Evolutionary conservation across 805 yeast genomes (phyloP).

Genomic region (Ogataea haglerorum): DNA sequence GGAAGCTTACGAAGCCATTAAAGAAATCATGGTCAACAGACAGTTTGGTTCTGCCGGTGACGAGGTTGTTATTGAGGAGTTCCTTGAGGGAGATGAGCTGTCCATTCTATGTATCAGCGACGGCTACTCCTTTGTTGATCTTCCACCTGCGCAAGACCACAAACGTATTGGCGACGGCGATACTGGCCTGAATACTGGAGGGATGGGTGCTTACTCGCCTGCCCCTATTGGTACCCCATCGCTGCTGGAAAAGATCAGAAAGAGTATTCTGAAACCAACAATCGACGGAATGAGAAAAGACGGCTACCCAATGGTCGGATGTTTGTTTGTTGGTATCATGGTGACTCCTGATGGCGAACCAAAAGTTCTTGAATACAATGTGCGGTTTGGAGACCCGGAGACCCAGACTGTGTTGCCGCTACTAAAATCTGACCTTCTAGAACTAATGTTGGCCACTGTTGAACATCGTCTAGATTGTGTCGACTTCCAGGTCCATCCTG

Average conservation of each 20-base stretch:
- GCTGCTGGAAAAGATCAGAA: constrained; percentile 65
- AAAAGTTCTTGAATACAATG: constrained; percentile 93
- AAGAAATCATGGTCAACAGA: constrained; percentile 83
- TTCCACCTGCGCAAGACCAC: constrained; percentile 98
- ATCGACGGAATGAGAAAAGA: constrained; percentile 95
- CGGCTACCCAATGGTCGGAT: constrained; percentile 93
- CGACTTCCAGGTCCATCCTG: constrained; percentile 46
- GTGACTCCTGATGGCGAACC: constrained; percentile 78
- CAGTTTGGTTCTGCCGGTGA: constrained; percentile 94
- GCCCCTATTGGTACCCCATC: constrained; percentile 90
- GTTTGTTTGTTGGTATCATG: constrained; percentile 93
- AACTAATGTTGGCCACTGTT: constrained; percentile 88
- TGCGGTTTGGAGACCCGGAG: constrained; percentile 98
- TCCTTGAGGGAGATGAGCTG: constrained; percentile 93
- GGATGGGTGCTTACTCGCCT: constrained; percentile 99
- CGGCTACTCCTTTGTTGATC: constrained; percentile 84
- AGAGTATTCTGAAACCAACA: constrained; percentile 80
- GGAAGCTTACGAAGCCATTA: constrained; percentile 82
- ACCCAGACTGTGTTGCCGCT: constrained; percentile 95
- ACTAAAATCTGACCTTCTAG: constrained; percentile 86
- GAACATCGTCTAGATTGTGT: constrained; percentile 92
- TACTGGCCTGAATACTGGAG: constrained; percentile 94
- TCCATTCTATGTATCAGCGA: constrained; percentile 89
- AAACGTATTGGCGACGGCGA: constrained; percentile 94
- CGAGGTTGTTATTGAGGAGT: constrained; percentile 93